phyloP scores from a whole-genome alignment of 179 eudicot genomes.

The Carnegiea gigantea region DNA sequence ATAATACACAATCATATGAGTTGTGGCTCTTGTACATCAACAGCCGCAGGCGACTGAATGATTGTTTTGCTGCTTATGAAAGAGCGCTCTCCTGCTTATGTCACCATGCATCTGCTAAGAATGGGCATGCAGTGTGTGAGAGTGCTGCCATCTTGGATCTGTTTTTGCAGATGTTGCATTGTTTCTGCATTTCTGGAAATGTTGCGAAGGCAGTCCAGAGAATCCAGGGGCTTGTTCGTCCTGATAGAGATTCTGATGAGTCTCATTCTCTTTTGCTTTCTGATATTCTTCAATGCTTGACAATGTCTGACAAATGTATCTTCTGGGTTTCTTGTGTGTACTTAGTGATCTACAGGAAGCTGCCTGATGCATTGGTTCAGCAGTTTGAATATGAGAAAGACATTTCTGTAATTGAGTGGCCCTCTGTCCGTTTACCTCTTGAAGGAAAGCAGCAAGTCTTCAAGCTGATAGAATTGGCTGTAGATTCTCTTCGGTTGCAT shows the following conservation, averaged over 20 bases:
- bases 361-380: conserved; percentile 59
- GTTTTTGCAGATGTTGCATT: conserved; percentile 61
- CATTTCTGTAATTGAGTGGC: conserved; percentile 57
- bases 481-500: conserved; percentile 41
- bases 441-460: conserved; percentile 54
- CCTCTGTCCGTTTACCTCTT: conserved; percentile 31
- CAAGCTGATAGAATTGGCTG: conserved; percentile 52
- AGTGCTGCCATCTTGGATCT: conserved; percentile 73
- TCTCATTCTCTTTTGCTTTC: conserved; percentile 40
- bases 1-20: conserved; percentile 56
- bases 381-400: conserved; percentile 66
- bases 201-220: conserved; percentile 44
- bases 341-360: conserved; percentile 54
- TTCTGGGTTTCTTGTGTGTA: conserved; percentile 70
- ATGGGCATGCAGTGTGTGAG: conserved; percentile 30
- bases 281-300: conserved; percentile 54
- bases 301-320: conserved; percentile 55
- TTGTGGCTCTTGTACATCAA: conserved; percentile 80
- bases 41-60: conserved; percentile 47
- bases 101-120: conserved; percentile 33
- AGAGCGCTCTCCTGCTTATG: conserved; percentile 52
- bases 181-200: conserved; percentile 55
- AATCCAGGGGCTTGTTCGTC: conserved; percentile 37
- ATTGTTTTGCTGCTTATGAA: conserved; percentile 56
- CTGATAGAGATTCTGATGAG: conserved; percentile 42